phyloP scores from a whole-genome alignment of 1,139 yeast genomes.

The Debaryomycetaceae sp. region DNA sequence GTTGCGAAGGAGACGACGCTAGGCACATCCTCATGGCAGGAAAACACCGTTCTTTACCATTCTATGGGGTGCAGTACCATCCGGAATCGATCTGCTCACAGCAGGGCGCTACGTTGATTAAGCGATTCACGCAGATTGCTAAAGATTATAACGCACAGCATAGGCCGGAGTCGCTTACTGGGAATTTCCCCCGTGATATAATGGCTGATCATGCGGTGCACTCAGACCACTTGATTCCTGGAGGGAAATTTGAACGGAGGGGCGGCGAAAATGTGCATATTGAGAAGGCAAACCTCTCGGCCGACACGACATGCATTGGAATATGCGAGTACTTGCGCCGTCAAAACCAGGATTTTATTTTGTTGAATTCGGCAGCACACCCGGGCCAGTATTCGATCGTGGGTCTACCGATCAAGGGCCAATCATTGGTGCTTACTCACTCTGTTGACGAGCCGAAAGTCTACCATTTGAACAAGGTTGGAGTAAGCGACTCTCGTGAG shows the following conservation, averaged over 20 bases:
- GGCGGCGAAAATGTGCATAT: slow-evolving; percentile 3
- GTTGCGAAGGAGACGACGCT: slow-evolving; percentile 22
- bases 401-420: slow-evolving; percentile 49
- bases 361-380: slow-evolving; percentile 62
- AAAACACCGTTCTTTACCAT: slow-evolving; percentile 48
- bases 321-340: slow-evolving; percentile 36
- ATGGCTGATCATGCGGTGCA: slow-evolving; percentile 9
- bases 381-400: slow-evolving; percentile 88
- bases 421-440: slow-evolving; percentile 56
- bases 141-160: slow-evolving; percentile 17
- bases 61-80: slow-evolving; percentile 93
- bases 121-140: slow-evolving; percentile 55
- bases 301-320: slow-evolving; percentile 17
- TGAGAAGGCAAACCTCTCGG: slow-evolving; percentile 5
- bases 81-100: slow-evolving; percentile 90
- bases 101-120: slow-evolving; percentile 46
- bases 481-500: slow-evolving; percentile 11
- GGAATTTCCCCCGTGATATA: slow-evolving; percentile 4
- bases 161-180: slow-evolving; percentile 4
- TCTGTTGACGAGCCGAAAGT: slow-evolving; percentile 32
- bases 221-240: slow-evolving; percentile 8
- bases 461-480: too few species aligned
- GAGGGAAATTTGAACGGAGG: slow-evolving; percentile 3
- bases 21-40: slow-evolving; percentile 67
- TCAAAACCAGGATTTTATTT: slow-evolving; percentile 29